Evolutionary conservation across 768 basidiomycete species (phyloP).

Genomic region (Tricholoma saponaceum): DNA sequence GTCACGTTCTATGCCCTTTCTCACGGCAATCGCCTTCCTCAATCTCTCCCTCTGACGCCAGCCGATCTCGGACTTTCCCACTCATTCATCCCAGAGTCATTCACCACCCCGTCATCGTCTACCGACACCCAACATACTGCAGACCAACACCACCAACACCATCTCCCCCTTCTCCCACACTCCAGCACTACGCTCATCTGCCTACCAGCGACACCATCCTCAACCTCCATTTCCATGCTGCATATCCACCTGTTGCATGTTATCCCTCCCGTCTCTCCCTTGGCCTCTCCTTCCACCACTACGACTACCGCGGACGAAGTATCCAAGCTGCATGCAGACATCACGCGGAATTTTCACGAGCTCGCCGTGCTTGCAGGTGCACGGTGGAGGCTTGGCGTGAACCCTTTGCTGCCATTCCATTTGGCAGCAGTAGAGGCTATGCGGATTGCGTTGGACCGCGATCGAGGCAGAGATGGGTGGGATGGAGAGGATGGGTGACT

Average conservation of each 20-base stretch:
- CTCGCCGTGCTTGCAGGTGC: constrained; percentile 56
- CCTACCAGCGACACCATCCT: constrained; percentile 39
- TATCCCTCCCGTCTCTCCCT: not conserved
- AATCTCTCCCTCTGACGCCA: constrained; percentile 30
- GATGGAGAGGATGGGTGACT: not conserved
- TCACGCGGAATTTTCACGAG: constrained; percentile 67
- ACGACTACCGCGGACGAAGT: constrained; percentile 19
- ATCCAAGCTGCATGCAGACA: constrained; percentile 41
- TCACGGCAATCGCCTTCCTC: constrained; percentile 37
- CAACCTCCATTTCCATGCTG: constrained; percentile 46
- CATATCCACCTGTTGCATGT: constrained; percentile 57
- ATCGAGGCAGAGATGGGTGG: constrained; percentile 10
- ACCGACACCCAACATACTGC: constrained; percentile 9
- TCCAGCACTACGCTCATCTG: constrained; percentile 57
- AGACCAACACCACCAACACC: constrained; percentile 20
- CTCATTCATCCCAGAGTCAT: constrained; percentile 30
- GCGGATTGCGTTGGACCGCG: constrained; percentile 37
- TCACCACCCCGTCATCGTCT: constrained; percentile 11
- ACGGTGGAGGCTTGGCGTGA: constrained; percentile 45
- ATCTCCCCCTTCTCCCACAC: constrained; percentile 47
- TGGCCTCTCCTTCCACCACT: constrained; percentile 35
- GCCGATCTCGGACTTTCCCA: constrained; percentile 31
- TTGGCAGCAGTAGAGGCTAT: constrained; percentile 69
- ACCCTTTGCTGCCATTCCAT: constrained; percentile 66
- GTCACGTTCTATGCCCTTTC: constrained; percentile 48